phyloP scores from a whole-genome alignment of 2,329 filamentous ascomycete species.

The Apiospora kogelbergensis region DNA sequence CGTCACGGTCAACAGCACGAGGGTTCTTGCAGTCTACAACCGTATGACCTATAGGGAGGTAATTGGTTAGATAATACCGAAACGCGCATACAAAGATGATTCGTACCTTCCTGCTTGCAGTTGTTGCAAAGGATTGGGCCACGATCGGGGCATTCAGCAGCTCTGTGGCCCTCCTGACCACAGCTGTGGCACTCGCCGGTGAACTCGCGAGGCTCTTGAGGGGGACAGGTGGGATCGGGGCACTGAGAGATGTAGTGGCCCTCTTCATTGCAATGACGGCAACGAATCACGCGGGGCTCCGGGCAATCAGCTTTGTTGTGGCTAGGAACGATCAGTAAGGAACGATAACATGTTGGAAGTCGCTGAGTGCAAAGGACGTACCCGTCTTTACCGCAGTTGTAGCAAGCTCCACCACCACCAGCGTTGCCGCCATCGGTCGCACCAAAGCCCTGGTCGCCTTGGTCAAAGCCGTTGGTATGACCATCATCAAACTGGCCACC shows the following conservation, averaged over 20 bases:
- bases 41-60: slow-evolving; percentile 48
- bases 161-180: slow-evolving; percentile 51
- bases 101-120: slow-evolving; percentile 59
- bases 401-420: slow-evolving; percentile 46
- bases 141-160: slow-evolving; percentile 63
- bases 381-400: slow-evolving; percentile 59
- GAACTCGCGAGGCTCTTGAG: slow-evolving; percentile 26
- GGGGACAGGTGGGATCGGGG: slow-evolving; percentile 24
- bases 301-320: slow-evolving; percentile 65
- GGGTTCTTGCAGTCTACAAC: slow-evolving; percentile 57
- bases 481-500: background rate
- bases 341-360: background rate
- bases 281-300: slow-evolving; percentile 49
- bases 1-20: slow-evolving; percentile 55
- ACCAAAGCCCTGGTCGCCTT: slow-evolving; percentile 18
- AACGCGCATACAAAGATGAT: background rate
- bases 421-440: slow-evolving; percentile 20
- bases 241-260: slow-evolving; percentile 42
- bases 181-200: slow-evolving; percentile 53
- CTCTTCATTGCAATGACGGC: slow-evolving; percentile 47
- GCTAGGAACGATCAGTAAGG: slow-evolving; percentile 30
- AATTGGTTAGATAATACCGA: background rate
- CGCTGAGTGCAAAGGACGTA: slow-evolving; percentile 27
- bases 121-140: slow-evolving; percentile 58
- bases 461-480: slow-evolving; percentile 6